phyloP scores from a whole-genome alignment of 2,329 filamentous ascomycete genomes.

The Xylaria hypoxylon region DNA sequence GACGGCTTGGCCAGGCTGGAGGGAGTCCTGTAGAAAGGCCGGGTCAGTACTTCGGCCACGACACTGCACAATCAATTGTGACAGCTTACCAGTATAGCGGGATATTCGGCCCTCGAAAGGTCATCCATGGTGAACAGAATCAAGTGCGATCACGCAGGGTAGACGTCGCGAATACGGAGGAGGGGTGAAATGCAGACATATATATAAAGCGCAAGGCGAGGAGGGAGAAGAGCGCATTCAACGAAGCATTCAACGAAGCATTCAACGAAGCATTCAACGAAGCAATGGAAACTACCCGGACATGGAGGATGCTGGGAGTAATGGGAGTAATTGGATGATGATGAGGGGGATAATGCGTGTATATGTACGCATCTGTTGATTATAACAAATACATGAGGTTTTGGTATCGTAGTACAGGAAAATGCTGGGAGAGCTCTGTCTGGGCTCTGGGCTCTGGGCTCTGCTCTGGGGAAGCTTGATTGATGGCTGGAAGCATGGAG shows the following conservation, averaged over 20 bases:
- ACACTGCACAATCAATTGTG: neutral
- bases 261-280: slow-evolving; percentile 36
- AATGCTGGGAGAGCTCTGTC: slow-evolving; percentile 33
- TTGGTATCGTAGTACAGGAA: slow-evolving; percentile 10
- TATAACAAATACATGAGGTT: slow-evolving; percentile 36
- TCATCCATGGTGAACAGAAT: slow-evolving; percentile 70
- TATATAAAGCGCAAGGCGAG: slow-evolving; percentile 34
- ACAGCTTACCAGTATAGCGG: slow-evolving; percentile 85
- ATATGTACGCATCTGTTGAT: slow-evolving; percentile 20
- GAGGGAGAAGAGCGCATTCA: slow-evolving; percentile 25
- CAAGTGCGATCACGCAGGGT: slow-evolving; percentile 50
- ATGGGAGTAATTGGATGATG: slow-evolving; percentile 24
- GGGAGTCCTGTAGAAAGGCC: slow-evolving; percentile 69
- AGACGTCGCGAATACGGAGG: slow-evolving; percentile 38
- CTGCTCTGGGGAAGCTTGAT: no score
- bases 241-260: no score
- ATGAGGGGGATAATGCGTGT: slow-evolving; percentile 5
- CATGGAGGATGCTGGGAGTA: slow-evolving; percentile 33
- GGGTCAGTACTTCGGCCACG: slow-evolving; percentile 36
- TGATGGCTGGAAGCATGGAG: slow-evolving; percentile 34
- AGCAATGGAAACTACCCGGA: slow-evolving; percentile 31
- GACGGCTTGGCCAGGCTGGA: slow-evolving; percentile 86
- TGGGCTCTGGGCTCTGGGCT: slow-evolving; percentile 16
- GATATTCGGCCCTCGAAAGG: slow-evolving; percentile 89
- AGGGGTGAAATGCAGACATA: slow-evolving; percentile 48